Conservation (phyloP, 2,329 filamentous ascomycete species). For the Ceratocystis cacaofunesta region DNA sequence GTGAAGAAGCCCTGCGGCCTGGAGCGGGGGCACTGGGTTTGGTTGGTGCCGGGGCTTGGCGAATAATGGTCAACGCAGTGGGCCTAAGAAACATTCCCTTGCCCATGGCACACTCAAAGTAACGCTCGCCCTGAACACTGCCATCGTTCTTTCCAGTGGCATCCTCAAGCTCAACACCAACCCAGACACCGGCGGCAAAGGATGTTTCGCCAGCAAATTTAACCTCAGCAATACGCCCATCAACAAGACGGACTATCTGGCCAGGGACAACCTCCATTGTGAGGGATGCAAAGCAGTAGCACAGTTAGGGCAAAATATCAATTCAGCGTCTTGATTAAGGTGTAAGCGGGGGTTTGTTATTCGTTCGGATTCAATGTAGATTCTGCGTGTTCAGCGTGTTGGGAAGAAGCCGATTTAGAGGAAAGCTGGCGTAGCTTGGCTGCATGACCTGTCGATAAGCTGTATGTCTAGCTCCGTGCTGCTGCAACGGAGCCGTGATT, state of each 20-base stretch:
- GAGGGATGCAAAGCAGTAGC: neutral
- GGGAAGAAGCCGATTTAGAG: neutral
- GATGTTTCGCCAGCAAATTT: constrained; percentile 67
- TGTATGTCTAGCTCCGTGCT: neutral
- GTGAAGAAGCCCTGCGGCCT: constrained; percentile 25
- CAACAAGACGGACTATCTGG: constrained; percentile 58
- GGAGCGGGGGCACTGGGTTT: constrained; percentile 24
- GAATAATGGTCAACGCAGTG: constrained; percentile 46
- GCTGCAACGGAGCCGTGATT: neutral
- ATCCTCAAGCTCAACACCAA: constrained; percentile 77
- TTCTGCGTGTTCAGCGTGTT: too few species aligned
- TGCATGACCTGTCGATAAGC: neutral
- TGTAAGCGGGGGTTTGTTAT: too few species aligned
- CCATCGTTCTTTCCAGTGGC: constrained; percentile 86
- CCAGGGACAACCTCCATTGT: constrained; percentile 30
- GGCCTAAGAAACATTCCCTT: constrained; percentile 75
- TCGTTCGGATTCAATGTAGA: too few species aligned
- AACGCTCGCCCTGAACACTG: constrained; percentile 70
- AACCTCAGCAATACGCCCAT: constrained; percentile 62
- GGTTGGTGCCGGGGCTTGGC: constrained; percentile 31
- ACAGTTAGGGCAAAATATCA: neutral
- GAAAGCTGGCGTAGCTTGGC: neutral
- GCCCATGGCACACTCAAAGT: constrained; percentile 71
- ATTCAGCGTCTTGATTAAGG: too few species aligned
- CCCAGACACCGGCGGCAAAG: constrained; percentile 70